Base-by-base conservation (phyloP, 768 basidiomycete genomes). In the Agaricus bisporus region DNA sequence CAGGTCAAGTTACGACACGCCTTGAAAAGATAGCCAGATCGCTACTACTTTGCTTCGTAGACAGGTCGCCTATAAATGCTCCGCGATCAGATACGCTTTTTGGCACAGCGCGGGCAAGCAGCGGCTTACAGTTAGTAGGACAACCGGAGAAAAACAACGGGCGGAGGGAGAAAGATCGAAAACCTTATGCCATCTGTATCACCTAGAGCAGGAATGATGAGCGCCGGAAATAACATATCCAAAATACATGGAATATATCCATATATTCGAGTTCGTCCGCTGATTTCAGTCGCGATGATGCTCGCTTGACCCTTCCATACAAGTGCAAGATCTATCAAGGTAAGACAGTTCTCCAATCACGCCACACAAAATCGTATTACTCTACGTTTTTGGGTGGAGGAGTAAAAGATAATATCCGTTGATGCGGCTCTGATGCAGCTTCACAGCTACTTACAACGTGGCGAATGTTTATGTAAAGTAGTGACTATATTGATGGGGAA, bases 1-100 rank as follows among this genome's bases (percentile, higher is more conserved):
- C 49, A 45, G 18, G 53, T 45, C 32, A 41, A 20, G 36, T 55
- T 55, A 50, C 54, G 54, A 49, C 43, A 42, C 36, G 41, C 15
- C 48, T 22, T 22, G 22, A 22, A 46, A 32, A 36, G 47, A 55
- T 35, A 41, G 45, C 36, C 32, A 32, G 22, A 45, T 41, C 14
- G 37, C 45, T 39, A 41, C 28, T 51, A 32, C 22, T 25, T 22
- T 18, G 29, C 50, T 43, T 51, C 50, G 28, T 32, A 25, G 41
- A 36, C 28, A 36, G 52, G 38, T 29, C 15, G 51, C 41, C 26
- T 47, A 44, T 39, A 25, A 32, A 37, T 32, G 41, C 41, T 29
- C 15, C 47, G 45, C 41, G 41, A 22, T 22, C 44, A 18, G 46
- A 54, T 41, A 47, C 26, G 38, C 52, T 54, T 47, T 51, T 54